A percentile compares a stretch with the other conserved stretches of the same genome.
Evolutionary conservation across 176 grass and related monocot species (phyloP).

Genomic region (Oryza brachyantha): DNA sequence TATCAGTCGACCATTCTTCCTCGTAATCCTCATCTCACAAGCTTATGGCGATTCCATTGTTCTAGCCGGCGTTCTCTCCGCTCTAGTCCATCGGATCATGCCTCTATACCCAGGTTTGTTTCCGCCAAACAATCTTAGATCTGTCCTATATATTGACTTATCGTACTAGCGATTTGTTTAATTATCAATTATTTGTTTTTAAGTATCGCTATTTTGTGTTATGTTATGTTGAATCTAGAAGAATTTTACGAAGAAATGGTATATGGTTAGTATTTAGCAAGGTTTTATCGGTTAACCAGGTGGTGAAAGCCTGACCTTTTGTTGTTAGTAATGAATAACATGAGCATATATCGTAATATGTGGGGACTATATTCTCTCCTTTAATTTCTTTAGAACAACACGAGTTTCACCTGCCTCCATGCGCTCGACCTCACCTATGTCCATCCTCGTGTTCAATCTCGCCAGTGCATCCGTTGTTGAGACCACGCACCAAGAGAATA

Average conservation of each 20-base stretch:
- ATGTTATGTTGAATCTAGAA: neutral
- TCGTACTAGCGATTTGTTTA: neutral
- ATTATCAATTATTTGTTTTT: neutral
- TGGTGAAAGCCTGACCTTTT: no score
- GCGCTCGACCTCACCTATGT: no score
- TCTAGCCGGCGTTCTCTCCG: neutral
- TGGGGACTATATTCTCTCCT: no score
- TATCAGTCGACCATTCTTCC: neutral
- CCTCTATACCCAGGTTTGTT: rapidly evolving
- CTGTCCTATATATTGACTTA: neutral
- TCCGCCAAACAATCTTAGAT: neutral
- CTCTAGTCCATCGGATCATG: neutral
- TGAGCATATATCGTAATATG: no score
- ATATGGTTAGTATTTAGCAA: no score
- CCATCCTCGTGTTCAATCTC: no score
- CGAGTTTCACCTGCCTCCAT: no score
- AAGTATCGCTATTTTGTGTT: neutral
- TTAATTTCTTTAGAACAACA: no score
- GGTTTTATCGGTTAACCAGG: no score
- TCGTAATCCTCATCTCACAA: neutral
- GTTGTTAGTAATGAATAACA: no score
- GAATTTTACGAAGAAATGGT: neutral
- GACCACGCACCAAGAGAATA: no score
- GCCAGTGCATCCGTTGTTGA: no score
- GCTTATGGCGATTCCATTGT: rapidly evolving